Conservation (phyloP, 139 green algal species). For the Spirogloea muscicola region DNA sequence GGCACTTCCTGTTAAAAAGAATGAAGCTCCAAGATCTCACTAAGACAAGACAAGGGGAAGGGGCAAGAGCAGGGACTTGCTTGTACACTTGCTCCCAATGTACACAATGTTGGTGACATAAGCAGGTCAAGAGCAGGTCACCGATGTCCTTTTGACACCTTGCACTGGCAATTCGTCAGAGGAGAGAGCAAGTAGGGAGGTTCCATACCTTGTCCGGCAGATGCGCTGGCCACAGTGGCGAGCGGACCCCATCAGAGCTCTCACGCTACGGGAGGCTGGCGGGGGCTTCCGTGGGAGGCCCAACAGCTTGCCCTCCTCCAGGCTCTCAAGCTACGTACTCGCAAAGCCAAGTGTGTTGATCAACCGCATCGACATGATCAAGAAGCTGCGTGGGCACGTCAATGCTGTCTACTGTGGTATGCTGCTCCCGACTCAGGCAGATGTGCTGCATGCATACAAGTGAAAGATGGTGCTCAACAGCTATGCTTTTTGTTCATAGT, state of each 20-base stretch:
- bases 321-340: background rate
- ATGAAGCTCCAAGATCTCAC: too few species aligned
- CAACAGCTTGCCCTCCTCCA: background rate
- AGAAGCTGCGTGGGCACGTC: constrained; percentile 35
- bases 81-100: too few species aligned
- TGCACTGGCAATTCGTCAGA: too few species aligned
- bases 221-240: background rate
- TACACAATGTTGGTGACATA: too few species aligned
- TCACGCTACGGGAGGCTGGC: constrained; percentile 17
- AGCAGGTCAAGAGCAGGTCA: too few species aligned
- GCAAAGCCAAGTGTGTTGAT: constrained; percentile 15
- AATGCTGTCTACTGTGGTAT: constrained; percentile 50
- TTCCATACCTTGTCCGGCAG: background rate
- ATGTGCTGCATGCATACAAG: too few species aligned
- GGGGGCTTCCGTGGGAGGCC: background rate
- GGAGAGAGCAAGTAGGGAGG: too few species aligned
- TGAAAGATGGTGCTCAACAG: background rate
- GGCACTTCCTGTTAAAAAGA: too few species aligned
- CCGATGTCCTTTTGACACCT: too few species aligned
- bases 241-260: background rate
- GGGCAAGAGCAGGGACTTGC: too few species aligned
- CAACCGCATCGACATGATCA: constrained; percentile 18
- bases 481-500: background rate
- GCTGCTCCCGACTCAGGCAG: too few species aligned
- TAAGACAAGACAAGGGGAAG: too few species aligned